phyloP scores from a whole-genome alignment of 805 yeast genomes.

The Ogataea thermomethanolica region DNA sequence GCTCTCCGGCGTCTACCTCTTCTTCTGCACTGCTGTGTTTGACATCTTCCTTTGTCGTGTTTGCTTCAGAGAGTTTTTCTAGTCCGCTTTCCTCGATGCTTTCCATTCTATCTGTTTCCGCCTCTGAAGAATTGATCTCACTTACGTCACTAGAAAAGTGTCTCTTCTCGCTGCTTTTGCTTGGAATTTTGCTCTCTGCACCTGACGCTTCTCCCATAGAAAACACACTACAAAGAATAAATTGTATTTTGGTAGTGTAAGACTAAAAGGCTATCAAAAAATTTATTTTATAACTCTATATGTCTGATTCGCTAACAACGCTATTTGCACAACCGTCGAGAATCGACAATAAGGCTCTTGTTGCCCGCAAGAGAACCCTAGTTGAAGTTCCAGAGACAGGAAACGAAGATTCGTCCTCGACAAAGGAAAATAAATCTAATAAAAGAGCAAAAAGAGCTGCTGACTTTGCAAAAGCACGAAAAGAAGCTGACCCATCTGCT shows the following conservation, averaged over 20 bases:
- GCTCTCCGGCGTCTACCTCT: conserved; percentile 17
- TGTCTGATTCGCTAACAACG: conserved; percentile 16
- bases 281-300: conserved; percentile 1
- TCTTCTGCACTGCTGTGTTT: conserved; percentile 5
- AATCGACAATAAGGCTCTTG: conserved; percentile 36
- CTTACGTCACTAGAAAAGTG: conserved; percentile 19
- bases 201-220: conserved; percentile 11
- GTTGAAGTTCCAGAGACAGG: conserved; percentile 20
- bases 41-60: conserved; percentile 10
- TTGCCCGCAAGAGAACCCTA: conserved; percentile 28
- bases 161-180: conserved; percentile 11
- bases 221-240: conserved; percentile 3
- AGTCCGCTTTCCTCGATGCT: conserved; percentile 51
- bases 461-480: conserved; percentile 8
- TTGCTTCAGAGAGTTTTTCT: conserved; percentile 38
- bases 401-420: conserved; percentile 18
- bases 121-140: conserved; percentile 59
- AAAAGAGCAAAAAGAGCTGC: conserved; percentile 21
- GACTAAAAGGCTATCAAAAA: conserved; percentile 10
- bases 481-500: background rate
- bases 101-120: conserved; percentile 88
- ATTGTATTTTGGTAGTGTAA: conserved; percentile 6
- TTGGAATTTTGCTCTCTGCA: conserved; percentile 4
- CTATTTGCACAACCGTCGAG: conserved; percentile 42
- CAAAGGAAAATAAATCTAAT: conserved; percentile 21